phyloP scores from a whole-genome alignment of 1,284 basidiomycete genomes.

The Rhodotorula sp. region DNA sequence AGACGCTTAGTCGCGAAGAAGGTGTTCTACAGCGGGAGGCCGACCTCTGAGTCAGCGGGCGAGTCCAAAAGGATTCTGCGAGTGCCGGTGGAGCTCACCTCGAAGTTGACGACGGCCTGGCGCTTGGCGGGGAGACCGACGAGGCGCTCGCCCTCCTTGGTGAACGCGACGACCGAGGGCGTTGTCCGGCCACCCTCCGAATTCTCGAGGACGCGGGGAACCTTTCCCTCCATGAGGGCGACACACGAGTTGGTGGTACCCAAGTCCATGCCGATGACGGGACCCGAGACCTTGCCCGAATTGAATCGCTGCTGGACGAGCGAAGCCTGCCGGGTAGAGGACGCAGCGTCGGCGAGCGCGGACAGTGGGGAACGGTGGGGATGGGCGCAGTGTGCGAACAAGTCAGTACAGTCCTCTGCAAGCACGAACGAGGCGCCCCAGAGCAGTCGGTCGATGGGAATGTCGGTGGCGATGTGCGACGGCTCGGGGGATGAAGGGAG shows the following conservation, averaged over 20 bases:
- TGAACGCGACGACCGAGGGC: slow-evolving; percentile 97
- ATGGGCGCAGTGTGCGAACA: not conserved
- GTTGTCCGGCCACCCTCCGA: slow-evolving; percentile 96
- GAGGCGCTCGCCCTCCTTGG: slow-evolving; percentile 63
- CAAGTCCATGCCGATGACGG: slow-evolving; percentile 57
- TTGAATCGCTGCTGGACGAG: slow-evolving; percentile 51
- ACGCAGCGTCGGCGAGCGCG: not conserved
- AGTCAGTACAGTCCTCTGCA: not conserved
- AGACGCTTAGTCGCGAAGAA: slow-evolving; percentile 96
- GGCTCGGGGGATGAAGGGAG: slow-evolving; percentile 1
- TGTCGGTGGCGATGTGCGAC: not conserved
- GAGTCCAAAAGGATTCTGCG: too few relatives aligned
- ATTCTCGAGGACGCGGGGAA: slow-evolving; percentile 93
- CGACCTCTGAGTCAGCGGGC: not conserved
- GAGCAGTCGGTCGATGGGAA: not conserved
- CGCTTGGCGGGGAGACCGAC: slow-evolving; percentile 96
- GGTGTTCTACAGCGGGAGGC: slow-evolving; percentile 61
- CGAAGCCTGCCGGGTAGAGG: slow-evolving; percentile 10
- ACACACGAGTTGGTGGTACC: slow-evolving; percentile 73
- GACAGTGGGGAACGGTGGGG: not conserved
- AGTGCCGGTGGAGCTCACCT: slow-evolving; percentile 14
- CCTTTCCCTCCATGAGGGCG: slow-evolving; percentile 48
- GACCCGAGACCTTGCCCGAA: slow-evolving; percentile 54
- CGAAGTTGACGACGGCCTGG: slow-evolving; percentile 94
- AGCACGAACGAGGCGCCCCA: not conserved